phyloP scores from a whole-genome alignment of 176 grass and related monocot species.

The Bonia amplexicaulis region DNA sequence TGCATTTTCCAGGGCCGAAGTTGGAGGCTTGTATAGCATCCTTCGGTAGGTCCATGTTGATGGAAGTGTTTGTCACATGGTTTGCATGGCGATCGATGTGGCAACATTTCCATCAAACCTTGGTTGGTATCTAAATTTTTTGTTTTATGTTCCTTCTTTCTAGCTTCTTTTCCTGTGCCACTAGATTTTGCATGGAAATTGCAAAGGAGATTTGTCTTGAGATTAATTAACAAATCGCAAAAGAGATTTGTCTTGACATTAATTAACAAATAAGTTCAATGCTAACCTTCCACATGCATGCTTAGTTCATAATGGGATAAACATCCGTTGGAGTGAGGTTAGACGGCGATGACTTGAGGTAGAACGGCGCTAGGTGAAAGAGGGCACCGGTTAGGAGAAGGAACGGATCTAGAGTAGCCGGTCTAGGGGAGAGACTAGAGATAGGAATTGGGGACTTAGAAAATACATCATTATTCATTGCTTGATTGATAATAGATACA shows the following conservation, averaged over 20 bases:
- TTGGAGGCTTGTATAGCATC: slow-evolving; percentile 74
- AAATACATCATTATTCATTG: too few relatives aligned
- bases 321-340: too few relatives aligned
- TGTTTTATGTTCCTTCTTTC: slow-evolving; percentile 10
- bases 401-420: too few relatives aligned
- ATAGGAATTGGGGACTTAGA: too few relatives aligned
- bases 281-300: background rate
- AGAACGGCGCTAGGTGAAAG: too few relatives aligned
- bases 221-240: background rate
- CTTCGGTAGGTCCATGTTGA: slow-evolving; percentile 56
- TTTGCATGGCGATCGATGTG: slow-evolving; percentile 59
- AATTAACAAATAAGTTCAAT: background rate
- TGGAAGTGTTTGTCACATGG: slow-evolving; percentile 56
- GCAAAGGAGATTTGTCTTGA: background rate
- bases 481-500: too few relatives aligned
- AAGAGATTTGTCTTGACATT: background rate
- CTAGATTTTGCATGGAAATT: slow-evolving; percentile 19
- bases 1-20: slow-evolving; percentile 66
- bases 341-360: too few relatives aligned
- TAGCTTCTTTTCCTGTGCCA: background rate
- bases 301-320: too few relatives aligned
- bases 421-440: too few relatives aligned
- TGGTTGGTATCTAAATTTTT: slow-evolving; percentile 35
- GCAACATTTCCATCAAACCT: slow-evolving; percentile 57
- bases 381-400: too few relatives aligned